Conservation (phyloP, 495 filamentous ascomycete species). For the Penicillium samsonianum region DNA sequence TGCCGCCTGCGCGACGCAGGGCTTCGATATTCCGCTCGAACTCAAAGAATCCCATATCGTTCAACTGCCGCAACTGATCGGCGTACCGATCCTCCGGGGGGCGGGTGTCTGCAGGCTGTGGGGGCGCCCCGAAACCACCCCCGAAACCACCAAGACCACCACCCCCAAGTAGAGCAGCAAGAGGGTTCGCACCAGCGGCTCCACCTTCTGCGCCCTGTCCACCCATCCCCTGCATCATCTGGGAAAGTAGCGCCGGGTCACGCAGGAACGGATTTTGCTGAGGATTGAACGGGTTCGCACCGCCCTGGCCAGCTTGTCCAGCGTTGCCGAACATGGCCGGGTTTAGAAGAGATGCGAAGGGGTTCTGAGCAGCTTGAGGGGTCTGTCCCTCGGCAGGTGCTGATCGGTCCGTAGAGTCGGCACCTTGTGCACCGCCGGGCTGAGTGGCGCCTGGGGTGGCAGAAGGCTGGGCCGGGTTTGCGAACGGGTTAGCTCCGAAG, state of each 20-base stretch:
- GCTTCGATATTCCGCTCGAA: constrained; percentile 92
- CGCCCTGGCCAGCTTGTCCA: constrained; percentile 33
- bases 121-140: constrained; percentile 36
- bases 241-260: constrained; percentile 49
- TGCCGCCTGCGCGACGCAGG: constrained; percentile 84
- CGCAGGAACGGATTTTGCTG: constrained; percentile 50
- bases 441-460: constrained; percentile 27
- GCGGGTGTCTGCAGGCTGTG: constrained; percentile 68
- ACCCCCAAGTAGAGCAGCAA: constrained; percentile 44
- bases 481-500: constrained; percentile 52
- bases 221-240: constrained; percentile 51
- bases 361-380: constrained; percentile 46
- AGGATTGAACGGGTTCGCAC: constrained; percentile 48
- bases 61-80: constrained; percentile 86
- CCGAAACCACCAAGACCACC: constrained; percentile 44
- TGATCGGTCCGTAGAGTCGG: constrained; percentile 28
- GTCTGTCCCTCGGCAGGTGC: constrained; percentile 31
- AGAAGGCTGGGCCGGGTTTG: constrained; percentile 28
- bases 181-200: constrained; percentile 36
- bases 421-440: constrained; percentile 21
- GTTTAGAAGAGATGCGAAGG: constrained; percentile 56
- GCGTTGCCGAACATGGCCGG: constrained; percentile 39
- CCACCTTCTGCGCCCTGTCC: constrained; percentile 31
- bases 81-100: constrained; percentile 94
- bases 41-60: constrained; percentile 99